Evolutionary conservation across 495 filamentous ascomycete species (phyloP), one percentile per base, ranked within the genome.

Genomic region (Sporormia fimetaria): DNA sequence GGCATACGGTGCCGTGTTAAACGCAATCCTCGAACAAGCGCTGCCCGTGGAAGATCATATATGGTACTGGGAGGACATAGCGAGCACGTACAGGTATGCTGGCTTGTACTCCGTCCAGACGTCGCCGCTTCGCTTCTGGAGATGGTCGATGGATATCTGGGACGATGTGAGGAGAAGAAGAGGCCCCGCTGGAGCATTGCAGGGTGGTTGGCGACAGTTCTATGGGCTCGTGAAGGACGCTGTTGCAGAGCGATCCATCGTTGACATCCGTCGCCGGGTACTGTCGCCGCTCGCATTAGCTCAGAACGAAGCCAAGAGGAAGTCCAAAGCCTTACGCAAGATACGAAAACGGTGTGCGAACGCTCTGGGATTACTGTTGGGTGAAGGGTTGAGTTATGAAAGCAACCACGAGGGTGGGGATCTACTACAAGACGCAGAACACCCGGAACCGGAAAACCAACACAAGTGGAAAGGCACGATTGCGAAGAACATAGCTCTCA

Each of bases 61-160:
- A 25, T 80, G 75, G 63, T 96, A 96, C 55, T 98, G 90, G 90
- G 81, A 93, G 44, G 76, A 86, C 39, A 69, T 94, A 1, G 60
- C 90, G 28, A 70, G 73, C 1, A 87, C 83, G 9, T 72, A 78
- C 25, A 66, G 73, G 39, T 76, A 76, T 48, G 82, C 77, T 37
- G 75, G 73, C 15, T 46, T 93, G 1, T 94, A 94, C 57, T 75
- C 79, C 0, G 58, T 90, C 6, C 90, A 98, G 55, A 92, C 78
- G 2, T 81, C 76, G 1, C 90, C 90, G 0, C 50, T 73, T 6
- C 69, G 79, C 20, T 52, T 90, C 16, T 87, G 77, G 72, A 57
- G 60, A 4, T 83, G 74, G 73, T 57, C 68, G 3, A 73, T 63
- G 51, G 74, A 76, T 21, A 66, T 83, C 14, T 83, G 75, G 47